Base-by-base conservation (phyloP, 169 alveolate genomes). In the Plasmodium gaboni region DNA sequence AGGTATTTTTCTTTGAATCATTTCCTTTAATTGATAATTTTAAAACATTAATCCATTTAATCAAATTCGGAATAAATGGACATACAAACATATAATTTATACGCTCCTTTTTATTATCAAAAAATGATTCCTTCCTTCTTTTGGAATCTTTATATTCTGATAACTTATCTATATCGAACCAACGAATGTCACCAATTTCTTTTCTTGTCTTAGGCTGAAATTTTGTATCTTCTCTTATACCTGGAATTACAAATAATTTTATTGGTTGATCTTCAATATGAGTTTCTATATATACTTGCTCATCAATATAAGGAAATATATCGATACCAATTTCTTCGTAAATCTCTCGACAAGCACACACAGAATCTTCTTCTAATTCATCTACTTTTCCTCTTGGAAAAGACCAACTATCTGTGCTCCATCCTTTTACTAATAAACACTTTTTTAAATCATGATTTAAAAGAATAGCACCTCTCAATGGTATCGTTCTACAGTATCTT, bases 361-460 rank as follows among this genome's bases (percentile, higher is more conserved):
- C 94, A 32, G 94, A 93, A 78, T 97, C 99, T 28, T 86, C 93
- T 93, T 98, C 99, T 67, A 78, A 92, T 86, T 98, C 99, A 87
- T 98, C 98, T 53, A 95, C 95, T 83, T 98, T 98, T 28, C 99
- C 99, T 60, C 98, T 96, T 6, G 99, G 99, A 87, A 97, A 98
- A 80, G 96, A 89, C 97, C 97, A 97, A 64, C 90, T 83, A 59
- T 90, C 90, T 50, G 98, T 96, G 38, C 94, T 92, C 97, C 95
- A 97, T 38, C 97, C 94, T 89, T 96, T 96, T 26, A 95, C 97
- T 42, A 94, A 63, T 48, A 96, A 93, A 74, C 96, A 94, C 76
- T 95, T 95, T 50, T 93, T 93, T 65, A 96, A 92, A 68, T 93
- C 87, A 44, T 91, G 94, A 87, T 95, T 96, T 70, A 96, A 70